phyloP scores from a whole-genome alignment of 257 asterid genomes.

The Solanum ahanhuiri region DNA sequence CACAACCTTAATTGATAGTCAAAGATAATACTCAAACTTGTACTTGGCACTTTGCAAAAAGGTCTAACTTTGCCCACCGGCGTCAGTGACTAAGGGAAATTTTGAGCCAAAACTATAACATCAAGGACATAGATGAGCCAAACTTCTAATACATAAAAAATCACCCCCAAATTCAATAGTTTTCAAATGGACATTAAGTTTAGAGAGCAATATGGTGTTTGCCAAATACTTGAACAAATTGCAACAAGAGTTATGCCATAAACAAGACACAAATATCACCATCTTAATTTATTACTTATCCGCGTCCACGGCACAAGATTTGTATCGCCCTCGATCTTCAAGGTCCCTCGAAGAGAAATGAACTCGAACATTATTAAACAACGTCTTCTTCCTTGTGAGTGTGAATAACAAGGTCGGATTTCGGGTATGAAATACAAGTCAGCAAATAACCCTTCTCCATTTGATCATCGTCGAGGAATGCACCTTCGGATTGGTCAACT shows the following conservation, averaged over 20 bases:
- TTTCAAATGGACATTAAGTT: not conserved
- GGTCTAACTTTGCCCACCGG: not conserved
- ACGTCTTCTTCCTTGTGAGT: conserved; percentile 34
- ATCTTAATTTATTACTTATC: not conserved
- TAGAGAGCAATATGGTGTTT: not conserved
- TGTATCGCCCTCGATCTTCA: not conserved
- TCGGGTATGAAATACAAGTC: conserved; percentile 28
- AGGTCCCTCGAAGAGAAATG: not conserved
- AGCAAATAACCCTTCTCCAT: conserved; percentile 28
- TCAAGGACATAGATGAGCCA: not conserved
- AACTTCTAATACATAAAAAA: not conserved
- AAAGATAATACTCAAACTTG: not conserved
- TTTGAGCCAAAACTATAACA: not conserved
- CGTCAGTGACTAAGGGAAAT: not conserved
- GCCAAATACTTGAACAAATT: not conserved
- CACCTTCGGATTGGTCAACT: conserved; percentile 34
- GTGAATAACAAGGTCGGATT: conserved; percentile 21
- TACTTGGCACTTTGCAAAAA: not conserved
- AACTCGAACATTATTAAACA: not conserved
- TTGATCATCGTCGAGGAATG: conserved; percentile 24
- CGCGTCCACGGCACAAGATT: not conserved
- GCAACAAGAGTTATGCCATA: not conserved
- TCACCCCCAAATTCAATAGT: not conserved
- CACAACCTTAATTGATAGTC: not conserved
- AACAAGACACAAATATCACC: not conserved